Base-by-base conservation (phyloP, 768 basidiomycete genomes). In the Hypholoma fasciculare region DNA sequence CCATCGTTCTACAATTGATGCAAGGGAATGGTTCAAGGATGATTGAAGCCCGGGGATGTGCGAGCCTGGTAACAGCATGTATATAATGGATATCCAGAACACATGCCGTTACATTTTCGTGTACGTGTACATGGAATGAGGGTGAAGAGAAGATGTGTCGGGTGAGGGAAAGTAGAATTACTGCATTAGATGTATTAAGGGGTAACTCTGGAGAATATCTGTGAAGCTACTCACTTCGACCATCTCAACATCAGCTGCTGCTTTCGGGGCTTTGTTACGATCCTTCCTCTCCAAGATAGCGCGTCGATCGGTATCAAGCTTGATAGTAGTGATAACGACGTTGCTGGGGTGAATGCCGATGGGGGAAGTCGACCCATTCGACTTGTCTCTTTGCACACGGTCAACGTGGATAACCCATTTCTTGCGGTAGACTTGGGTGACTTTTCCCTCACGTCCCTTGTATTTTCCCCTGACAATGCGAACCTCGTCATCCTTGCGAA, bases 371-470 rank as follows among this genome's bases (percentile, higher is more conserved):
- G 95, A 89, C 63, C 97, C 96, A 72, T 96, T 97, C 64, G 94
- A 93, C 78, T 98, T 98, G 82, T 99, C 96, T 65, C 94, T 87
- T 75, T 91, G 89, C 56, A 99, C 94, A 72, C 96, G 93, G 78
- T 99, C 96, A 71, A 99, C 92, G 78, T 98, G 90, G 75, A 99
- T 90, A 55, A 98, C 93, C 92, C 93, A 98, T 77, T 96, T 96
- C 88, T 96, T 96, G 75, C 96, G 91, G 85, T 96, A 96, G 63
- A 98, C 96, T 78, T 95, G 90, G 59, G 92, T 93, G 62, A 99
- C 88, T 81, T 98, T 98, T 70, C 96, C 96, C 83, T 99, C 96
- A 71, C 95, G 87, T 52, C 97, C 96, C 84, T 97, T 97, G 86
- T 97, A 95, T 76, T 96, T 96, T 56, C 96, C 96, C 63, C 96